phyloP scores from a whole-genome alignment of 257 asterid genomes.

The Lycium ferocissimum region DNA sequence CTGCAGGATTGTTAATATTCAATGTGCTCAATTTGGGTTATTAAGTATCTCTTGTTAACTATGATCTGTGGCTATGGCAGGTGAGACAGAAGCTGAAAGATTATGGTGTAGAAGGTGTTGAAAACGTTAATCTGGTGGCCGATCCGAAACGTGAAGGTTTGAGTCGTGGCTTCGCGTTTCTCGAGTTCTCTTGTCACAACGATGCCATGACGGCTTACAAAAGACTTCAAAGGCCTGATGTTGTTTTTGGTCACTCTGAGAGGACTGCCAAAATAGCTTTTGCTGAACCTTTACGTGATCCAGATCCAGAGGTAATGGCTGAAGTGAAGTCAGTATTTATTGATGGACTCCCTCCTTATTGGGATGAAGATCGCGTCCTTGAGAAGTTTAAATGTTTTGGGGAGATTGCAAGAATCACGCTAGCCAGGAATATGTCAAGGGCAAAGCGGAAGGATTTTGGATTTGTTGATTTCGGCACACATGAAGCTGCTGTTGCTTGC shows the following conservation, averaged over 20 bases:
- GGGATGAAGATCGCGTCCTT: conserved; percentile 64
- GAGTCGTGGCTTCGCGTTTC: conserved; percentile 70
- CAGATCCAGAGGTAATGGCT: conserved; percentile 72
- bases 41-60: conserved; percentile 28
- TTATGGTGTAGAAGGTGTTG: conserved; percentile 61
- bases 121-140: conserved; percentile 57
- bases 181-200: conserved; percentile 61
- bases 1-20: conserved; percentile 2
- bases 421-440: conserved; percentile 66
- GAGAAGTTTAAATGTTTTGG: conserved; percentile 57
- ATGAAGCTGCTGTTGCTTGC: conserved; percentile 68
- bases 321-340: conserved; percentile 68
- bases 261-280: conserved; percentile 73
- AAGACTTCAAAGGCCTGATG: conserved; percentile 68
- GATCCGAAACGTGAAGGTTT: conserved; percentile 66
- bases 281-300: conserved; percentile 71
- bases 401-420: conserved; percentile 50
- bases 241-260: conserved; percentile 61
- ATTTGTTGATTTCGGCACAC: conserved; percentile 61
- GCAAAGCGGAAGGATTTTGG: conserved; percentile 76
- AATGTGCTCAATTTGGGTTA: not conserved
- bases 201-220: conserved; percentile 67
- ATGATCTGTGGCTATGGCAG: conserved; percentile 39
- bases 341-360: conserved; percentile 68
- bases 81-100: conserved; percentile 60